Evolutionary conservation across 306 rosid species (phyloP).

Genomic region (Pachyrhizus erosus): DNA sequence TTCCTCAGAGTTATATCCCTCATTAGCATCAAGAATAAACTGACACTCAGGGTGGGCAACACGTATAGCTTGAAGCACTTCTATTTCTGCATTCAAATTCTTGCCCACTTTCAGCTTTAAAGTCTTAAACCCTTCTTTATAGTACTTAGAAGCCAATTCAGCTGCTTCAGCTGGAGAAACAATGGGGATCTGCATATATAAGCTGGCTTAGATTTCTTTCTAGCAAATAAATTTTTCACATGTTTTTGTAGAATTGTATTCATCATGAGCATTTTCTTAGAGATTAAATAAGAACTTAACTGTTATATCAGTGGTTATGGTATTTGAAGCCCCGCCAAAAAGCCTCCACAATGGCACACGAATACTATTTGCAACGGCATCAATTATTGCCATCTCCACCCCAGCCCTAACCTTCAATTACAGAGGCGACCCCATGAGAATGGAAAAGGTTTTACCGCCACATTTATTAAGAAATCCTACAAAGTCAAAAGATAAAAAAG

Average conservation of each 20-base stretch:
- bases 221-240: neutral
- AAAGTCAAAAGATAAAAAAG: neutral
- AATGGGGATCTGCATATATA: conserved; percentile 79
- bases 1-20: conserved; percentile 80
- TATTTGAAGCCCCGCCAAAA: conserved; percentile 87
- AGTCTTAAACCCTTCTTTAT: conserved; percentile 76
- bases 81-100: conserved; percentile 76
- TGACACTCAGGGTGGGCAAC: conserved; percentile 74
- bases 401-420: conserved; percentile 94
- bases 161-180: conserved; percentile 84
- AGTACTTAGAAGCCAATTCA: conserved; percentile 77
- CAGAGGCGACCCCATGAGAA: neutral
- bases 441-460: neutral
- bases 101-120: conserved; percentile 91
- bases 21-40: conserved; percentile 95
- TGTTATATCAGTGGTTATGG: conserved; percentile 84
- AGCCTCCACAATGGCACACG: conserved; percentile 91
- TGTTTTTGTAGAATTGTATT: neutral
- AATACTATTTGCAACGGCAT: conserved; percentile 83
- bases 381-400: conserved; percentile 93
- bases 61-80: conserved; percentile 86
- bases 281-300: conserved; percentile 56
- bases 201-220: conserved; percentile 38
- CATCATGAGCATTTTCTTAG: conserved; percentile 9
- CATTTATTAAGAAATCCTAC: conserved; percentile 3